A percentile compares a stretch with the other conserved stretches of the same genome.
These are phyloP conservation scores for Geotrichum carabidarum DNA, from an alignment of 1,139 yeast species.

Conservation along the genomic window DNA sequence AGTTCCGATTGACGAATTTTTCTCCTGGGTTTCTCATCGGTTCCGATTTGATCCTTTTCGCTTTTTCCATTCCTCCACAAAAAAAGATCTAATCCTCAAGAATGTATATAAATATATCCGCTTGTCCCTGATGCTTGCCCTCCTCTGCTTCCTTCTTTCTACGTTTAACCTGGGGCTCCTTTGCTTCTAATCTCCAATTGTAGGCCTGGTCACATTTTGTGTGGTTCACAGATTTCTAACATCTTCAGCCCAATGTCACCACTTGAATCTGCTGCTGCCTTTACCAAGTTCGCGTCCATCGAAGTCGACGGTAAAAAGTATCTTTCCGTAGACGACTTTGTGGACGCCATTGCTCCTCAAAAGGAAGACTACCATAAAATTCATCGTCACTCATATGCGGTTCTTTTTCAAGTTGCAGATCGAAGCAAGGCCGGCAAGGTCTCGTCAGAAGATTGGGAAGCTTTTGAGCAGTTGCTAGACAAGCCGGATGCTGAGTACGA, in stretches of 20 bases:
- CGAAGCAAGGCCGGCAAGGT: conserved; percentile 34
- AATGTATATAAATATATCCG: conserved; percentile 1
- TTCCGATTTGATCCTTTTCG: conserved; percentile 3
- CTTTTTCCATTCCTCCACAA: conserved; percentile 2
- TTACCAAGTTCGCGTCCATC: conserved; percentile 12
- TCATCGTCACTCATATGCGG: conserved; percentile 41
- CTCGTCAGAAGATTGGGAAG: conserved; percentile 40
- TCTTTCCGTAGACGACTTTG: conserved; percentile 45
- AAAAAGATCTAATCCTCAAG: no score
- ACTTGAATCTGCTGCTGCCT: conserved; percentile 12
- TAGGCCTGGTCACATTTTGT: background rate
- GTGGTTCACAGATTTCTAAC: no score
- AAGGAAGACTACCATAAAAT: conserved; percentile 42
- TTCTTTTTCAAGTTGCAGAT: conserved; percentile 43
- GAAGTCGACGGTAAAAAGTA: conserved; percentile 38
- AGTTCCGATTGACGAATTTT: background rate
- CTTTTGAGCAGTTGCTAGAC: conserved; percentile 39
- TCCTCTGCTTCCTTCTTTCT: background rate
- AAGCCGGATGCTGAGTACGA: conserved; percentile 47
- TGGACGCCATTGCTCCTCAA: conserved; percentile 42
- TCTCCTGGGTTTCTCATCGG: background rate
- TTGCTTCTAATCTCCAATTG: background rate
- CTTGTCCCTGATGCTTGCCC: background rate
- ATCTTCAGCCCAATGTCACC: background rate
- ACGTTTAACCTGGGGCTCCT: background rate